Percentiles rank a stretch among this genome's conserved stretches.
phyloP scores from a whole-genome alignment of 371 early-diverging fungal genomes.

The Cokeromyces recurvatus region DNA sequence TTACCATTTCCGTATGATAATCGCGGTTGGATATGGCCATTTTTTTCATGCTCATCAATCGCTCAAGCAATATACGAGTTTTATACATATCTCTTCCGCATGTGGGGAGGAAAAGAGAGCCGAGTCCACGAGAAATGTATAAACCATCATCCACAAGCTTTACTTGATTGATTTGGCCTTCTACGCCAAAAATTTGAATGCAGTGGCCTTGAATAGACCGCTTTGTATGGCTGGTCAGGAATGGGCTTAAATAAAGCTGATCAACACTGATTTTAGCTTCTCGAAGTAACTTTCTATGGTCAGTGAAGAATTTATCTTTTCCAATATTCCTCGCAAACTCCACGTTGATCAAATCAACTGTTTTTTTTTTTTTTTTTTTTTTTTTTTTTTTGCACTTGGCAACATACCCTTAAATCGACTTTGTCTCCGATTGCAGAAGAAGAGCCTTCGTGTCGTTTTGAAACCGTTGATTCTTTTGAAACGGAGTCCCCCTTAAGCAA shows the following conservation, averaged over 20 bases:
- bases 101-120: background rate
- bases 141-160: background rate
- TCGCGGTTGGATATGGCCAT: too few species aligned
- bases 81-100: background rate
- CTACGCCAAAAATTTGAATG: background rate
- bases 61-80: background rate
- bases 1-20: too few species aligned
- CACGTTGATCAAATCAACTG: background rate
- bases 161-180: background rate
- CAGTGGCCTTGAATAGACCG: background rate
- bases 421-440: background rate
- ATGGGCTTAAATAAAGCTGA: background rate
- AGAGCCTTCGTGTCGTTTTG: background rate
- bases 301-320: background rate
- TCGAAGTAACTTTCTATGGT: conserved; percentile 1
- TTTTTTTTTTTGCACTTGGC: background rate
- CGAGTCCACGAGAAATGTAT: background rate
- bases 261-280: background rate
- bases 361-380: too few species aligned
- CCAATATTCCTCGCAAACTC: background rate
- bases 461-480: too few species aligned
- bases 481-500: too few species aligned
- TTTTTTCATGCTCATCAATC: background rate
- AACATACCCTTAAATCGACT: background rate
- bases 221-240: too few species aligned